These are phyloP conservation scores for Solanum gracilifrons DNA, from an alignment of 257 asterid genomes.

Conservation along the genomic window DNA sequence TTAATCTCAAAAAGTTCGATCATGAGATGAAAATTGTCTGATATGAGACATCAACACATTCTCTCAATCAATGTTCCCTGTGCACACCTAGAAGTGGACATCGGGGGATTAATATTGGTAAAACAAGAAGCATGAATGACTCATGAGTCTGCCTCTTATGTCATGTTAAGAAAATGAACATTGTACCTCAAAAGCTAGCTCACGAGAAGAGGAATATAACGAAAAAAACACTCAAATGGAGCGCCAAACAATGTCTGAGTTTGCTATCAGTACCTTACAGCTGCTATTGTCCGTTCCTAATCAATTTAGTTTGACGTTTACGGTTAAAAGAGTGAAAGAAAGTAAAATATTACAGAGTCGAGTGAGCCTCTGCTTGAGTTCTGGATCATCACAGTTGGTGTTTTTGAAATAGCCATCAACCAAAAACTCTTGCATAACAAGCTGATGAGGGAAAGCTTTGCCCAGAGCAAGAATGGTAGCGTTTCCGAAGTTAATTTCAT, in stretches of 20 bases:
- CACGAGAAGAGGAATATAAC: not conserved
- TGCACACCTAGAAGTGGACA: not conserved
- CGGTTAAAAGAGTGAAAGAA: not conserved
- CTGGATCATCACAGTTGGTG: slow-evolving; percentile 76
- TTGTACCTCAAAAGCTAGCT: not conserved
- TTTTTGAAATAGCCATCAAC: slow-evolving; percentile 83
- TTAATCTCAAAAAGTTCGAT: not conserved
- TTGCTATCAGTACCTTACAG: not conserved
- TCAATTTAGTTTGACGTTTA: not conserved
- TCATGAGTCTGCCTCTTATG: not conserved
- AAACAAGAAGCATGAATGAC: not conserved
- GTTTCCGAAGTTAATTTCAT: slow-evolving; percentile 15
- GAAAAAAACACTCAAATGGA: not conserved
- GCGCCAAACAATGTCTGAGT: not conserved
- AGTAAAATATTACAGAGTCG: slow-evolving; percentile 47
- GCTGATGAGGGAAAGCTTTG: slow-evolving; percentile 95
- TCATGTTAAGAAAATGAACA: not conserved
- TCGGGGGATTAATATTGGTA: not conserved
- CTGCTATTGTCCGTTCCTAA: not conserved
- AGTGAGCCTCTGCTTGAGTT: slow-evolving; percentile 72
- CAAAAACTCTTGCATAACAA: slow-evolving; percentile 77
- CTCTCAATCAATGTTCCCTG: not conserved
- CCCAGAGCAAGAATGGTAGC: slow-evolving; percentile 78
- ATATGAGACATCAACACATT: not conserved
- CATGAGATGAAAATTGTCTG: not conserved